These are phyloP conservation scores for Blastocystis sp. DNA, from an alignment of 352 stramenopile species.

Conservation along the genomic window DNA sequence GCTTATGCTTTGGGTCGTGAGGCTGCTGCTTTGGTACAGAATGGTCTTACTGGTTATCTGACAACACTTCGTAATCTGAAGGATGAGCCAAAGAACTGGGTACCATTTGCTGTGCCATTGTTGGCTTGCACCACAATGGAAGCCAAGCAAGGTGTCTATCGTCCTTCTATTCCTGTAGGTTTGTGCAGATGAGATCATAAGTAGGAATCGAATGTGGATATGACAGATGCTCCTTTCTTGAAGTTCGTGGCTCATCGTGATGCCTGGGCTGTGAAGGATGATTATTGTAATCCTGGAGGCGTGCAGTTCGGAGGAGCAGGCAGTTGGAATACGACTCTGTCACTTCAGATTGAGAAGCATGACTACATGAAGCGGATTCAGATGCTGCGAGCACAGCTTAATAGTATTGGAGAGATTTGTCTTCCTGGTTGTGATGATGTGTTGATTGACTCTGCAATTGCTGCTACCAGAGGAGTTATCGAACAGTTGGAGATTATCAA, in stretches of 20 bases:
- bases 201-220: constrained; percentile 59
- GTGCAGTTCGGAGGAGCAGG: constrained; percentile 7
- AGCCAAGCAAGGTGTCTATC: constrained; percentile 58
- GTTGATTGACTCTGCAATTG: constrained; percentile 46
- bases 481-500: constrained; percentile 49
- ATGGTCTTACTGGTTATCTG: constrained; percentile 71
- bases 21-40: constrained; percentile 72
- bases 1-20: constrained; percentile 71
- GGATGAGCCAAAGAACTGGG: constrained; percentile 68
- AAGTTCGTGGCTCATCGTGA: constrained; percentile 36
- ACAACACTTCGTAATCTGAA: constrained; percentile 69
- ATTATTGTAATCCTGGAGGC: constrained; percentile 65
- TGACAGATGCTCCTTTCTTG: constrained; percentile 67
- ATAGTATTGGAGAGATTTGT: constrained; percentile 33
- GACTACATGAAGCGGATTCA: constrained; percentile 64
- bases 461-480: constrained; percentile 24
- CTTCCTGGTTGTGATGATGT: constrained; percentile 61
- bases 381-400: constrained; percentile 34
- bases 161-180: constrained; percentile 41
- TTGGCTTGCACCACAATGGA: constrained; percentile 68
- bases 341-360: constrained; percentile 65
- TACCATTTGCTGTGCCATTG: constrained; percentile 67
- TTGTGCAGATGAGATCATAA: not conserved
- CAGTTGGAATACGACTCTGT: constrained; percentile 55
- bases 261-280: constrained; percentile 64